Base-by-base conservation (phyloP, 352 stramenopile genomes). In the Thalassiosira livingstoniorum region DNA sequence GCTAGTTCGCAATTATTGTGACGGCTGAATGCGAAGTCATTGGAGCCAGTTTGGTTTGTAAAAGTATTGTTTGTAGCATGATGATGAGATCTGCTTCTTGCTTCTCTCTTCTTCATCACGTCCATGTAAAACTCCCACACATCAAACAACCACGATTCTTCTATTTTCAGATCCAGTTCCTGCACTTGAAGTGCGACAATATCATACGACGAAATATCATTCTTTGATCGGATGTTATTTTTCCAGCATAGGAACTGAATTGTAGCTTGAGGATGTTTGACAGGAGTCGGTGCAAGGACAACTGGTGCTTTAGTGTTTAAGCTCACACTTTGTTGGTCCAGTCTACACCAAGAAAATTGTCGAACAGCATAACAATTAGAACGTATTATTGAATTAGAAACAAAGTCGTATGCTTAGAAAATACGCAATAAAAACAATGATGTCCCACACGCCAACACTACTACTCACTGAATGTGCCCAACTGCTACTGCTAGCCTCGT, bases 111-210 rank as follows among this genome's bases (percentile, higher is more conserved):
- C 75, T 85, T 78, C 58, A 86, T 61, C 13, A 93, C 73, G 39
- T 84, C 73, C 11, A 91, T 65, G 39, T 91, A 90, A 76, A 94
- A 93, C n/a, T 92, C 82, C 80, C 77, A 92, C 1, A 95, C 47
- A 73, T 94, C 89, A 75, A 87, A 93, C 4, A 95, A 66, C 68
- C 82, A 90, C 23, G 75, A 70, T 68, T 95, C 90, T 76, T 95
- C 91, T 25, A 95, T 87, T 60, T 91, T 94, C 13, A 95, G 51
- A 86, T 95, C 91, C 81, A 95, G 87, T 78, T 95, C 90, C 86
- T 93, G 80, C 21, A 80, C 78, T 47, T 85, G 69, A 2, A 87
- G 39, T 23, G 82, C 87, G 43, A 94, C 84, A 78, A 90, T 92
- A 11, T 95, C 83, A 64, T 88, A 94, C 4, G 84, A 93, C 18